phyloP scores from a whole-genome alignment of 768 basidiomycete genomes.

The Lactifluus piperatus region DNA sequence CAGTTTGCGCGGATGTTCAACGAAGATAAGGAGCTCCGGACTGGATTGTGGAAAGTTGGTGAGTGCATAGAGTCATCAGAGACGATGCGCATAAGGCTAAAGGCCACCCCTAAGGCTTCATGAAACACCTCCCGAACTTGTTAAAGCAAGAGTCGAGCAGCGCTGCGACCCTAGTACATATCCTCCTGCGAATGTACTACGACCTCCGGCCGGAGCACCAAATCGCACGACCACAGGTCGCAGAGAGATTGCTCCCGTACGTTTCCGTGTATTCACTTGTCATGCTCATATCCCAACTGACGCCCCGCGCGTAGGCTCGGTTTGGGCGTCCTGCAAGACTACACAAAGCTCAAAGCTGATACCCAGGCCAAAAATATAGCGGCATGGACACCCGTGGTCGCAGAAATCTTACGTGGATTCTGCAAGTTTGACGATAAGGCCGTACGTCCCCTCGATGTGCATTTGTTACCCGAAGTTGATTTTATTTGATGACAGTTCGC shows the following conservation, averaged over 20 bases:
- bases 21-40: conserved; percentile 94
- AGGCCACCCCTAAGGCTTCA: conserved; percentile 63
- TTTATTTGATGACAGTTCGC: conserved; percentile 50
- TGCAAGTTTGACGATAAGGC: conserved; percentile 84
- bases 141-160: conserved; percentile 98
- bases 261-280: conserved; percentile 18
- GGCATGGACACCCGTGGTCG: conserved; percentile 99
- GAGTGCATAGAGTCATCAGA: conserved; percentile 30
- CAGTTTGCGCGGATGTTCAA: conserved; percentile 97
- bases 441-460: too few relatives aligned
- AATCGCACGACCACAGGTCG: conserved; percentile 71
- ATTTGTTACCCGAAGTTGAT: background rate
- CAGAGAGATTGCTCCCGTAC: conserved; percentile 61
- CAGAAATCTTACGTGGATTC: conserved; percentile 87
- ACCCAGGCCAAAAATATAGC: conserved; percentile 91
- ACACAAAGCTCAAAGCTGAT: conserved; percentile 80
- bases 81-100: background rate
- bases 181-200: conserved; percentile 88
- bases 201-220: conserved; percentile 86
- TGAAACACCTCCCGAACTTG: conserved; percentile 98
- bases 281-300: background rate
- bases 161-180: conserved; percentile 88
- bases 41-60: conserved; percentile 99
- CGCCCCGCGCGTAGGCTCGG: conserved; percentile 50
- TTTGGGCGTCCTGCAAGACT: conserved; percentile 83